Evolutionary conservation across 768 basidiomycete genomes (phyloP).

Genomic region (Trametes punicea): DNA sequence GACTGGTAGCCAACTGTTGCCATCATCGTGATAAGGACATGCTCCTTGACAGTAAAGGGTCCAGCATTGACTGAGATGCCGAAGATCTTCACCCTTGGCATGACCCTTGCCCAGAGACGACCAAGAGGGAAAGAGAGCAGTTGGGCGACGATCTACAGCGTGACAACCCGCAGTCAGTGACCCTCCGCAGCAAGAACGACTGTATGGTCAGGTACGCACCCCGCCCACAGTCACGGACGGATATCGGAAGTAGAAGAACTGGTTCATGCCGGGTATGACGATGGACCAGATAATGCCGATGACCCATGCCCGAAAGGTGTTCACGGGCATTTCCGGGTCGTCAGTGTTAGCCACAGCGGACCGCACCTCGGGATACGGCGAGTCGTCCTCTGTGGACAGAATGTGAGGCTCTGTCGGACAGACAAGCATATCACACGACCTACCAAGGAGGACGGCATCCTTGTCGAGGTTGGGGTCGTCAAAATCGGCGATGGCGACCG

Average conservation of each 20-base stretch:
- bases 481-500: slow-evolving; percentile 22
- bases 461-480: slow-evolving; percentile 37
- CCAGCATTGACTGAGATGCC: slow-evolving; percentile 60
- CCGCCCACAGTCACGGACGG: slow-evolving; percentile 38
- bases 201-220: slow-evolving; percentile 19
- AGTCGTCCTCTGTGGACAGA: slow-evolving; percentile 39
- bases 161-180: slow-evolving; percentile 1
- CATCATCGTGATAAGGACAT: slow-evolving; percentile 50
- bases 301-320: slow-evolving; percentile 37
- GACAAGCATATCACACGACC: neutral
- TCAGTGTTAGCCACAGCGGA: slow-evolving; percentile 49
- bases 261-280: slow-evolving; percentile 69
- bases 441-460: slow-evolving; percentile 25
- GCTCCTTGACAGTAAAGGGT: slow-evolving; percentile 73
- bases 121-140: slow-evolving; percentile 67
- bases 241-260: slow-evolving; percentile 74
- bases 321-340: slow-evolving; percentile 39
- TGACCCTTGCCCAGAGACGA: slow-evolving; percentile 50
- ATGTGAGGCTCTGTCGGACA: neutral
- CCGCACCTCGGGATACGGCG: slow-evolving; percentile 52
- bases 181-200: neutral
- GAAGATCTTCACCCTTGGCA: slow-evolving; percentile 52
- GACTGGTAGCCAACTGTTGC: slow-evolving; percentile 33
- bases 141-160: slow-evolving; percentile 53
- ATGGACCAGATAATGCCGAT: slow-evolving; percentile 47